These are phyloP conservation scores for Syzygium malaccense DNA, from an alignment of 441 rosid genomes.

Conservation along the genomic window DNA sequence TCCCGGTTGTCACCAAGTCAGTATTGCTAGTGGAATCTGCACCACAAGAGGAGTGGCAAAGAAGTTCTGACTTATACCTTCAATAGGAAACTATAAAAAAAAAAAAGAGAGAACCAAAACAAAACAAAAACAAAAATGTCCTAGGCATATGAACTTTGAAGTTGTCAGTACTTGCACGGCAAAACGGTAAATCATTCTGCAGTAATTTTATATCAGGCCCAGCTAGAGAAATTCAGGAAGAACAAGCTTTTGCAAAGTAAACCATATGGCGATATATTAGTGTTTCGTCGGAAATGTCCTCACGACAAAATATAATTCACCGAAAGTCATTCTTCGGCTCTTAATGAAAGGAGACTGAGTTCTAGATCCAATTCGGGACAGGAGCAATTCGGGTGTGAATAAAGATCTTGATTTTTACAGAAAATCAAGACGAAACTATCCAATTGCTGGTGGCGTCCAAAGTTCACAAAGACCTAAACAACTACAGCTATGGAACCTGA, in stretches of 20 bases:
- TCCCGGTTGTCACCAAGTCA: neutral
- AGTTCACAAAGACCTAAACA: too few relatives aligned
- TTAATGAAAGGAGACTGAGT: too few relatives aligned
- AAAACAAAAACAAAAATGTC: neutral
- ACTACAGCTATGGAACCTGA: too few relatives aligned
- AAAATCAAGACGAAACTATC: too few relatives aligned
- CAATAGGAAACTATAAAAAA: neutral
- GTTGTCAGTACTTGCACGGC: neutral
- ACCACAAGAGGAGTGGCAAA: neutral
- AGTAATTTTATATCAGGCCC: neutral
- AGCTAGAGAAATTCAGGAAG: neutral
- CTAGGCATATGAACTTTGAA: neutral
- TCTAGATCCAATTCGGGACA: too few relatives aligned
- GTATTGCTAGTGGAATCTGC: neutral
- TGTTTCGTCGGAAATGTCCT: too few relatives aligned
- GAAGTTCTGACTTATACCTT: neutral
- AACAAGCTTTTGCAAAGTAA: neutral
- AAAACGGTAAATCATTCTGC: neutral
- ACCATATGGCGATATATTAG: neutral
- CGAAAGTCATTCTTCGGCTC: too few relatives aligned
- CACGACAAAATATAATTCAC: too few relatives aligned
- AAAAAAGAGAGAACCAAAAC: neutral
- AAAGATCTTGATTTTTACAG: too few relatives aligned
- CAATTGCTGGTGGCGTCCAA: too few relatives aligned
- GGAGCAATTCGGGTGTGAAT: too few relatives aligned